Percentiles rank a stretch among this genome's conserved stretches.
phyloP scores from a whole-genome alignment of 2,329 filamentous ascomycete species.

The Daldinia sp. region DNA sequence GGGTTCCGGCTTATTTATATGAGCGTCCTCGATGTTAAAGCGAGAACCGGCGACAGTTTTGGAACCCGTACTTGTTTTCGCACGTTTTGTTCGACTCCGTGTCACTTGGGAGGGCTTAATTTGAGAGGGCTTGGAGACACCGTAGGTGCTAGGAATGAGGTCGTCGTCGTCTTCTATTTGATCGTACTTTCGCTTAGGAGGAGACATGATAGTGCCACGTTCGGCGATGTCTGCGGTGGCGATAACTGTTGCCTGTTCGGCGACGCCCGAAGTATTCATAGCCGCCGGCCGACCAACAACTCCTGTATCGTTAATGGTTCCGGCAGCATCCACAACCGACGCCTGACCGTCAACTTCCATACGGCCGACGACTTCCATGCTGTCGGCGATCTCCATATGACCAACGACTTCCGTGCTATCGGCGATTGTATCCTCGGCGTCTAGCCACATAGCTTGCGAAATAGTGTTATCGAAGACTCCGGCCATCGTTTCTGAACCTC shows the following conservation, averaged over 20 bases:
- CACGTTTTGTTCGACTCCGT: not conserved
- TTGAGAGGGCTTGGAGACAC: no score
- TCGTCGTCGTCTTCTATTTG: not conserved
- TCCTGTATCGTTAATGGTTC: no score
- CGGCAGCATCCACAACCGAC: no score
- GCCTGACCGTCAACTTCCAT: no score
- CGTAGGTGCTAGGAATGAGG: no score
- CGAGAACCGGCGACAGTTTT: not conserved
- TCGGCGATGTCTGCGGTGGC: not conserved
- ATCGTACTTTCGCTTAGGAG: not conserved
- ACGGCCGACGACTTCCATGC: not conserved
- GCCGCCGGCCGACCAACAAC: no score
- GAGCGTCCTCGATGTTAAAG: not conserved
- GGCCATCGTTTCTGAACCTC: not conserved
- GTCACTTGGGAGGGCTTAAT: not conserved
- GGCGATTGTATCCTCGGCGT: not conserved
- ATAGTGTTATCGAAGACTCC: not conserved
- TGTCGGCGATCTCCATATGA: not conserved
- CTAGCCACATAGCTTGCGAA: not conserved
- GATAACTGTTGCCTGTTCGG: not conserved
- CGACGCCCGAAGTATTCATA: no score
- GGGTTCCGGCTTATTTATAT: conserved; percentile 8
- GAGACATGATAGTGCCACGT: no score
- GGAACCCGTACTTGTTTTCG: not conserved
- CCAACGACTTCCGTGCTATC: no score